A percentile compares a stretch with the other conserved stretches of the same genome.
Conservation (phyloP, 2,329 filamentous ascomycete species). For the Ceratocystis eucalypticola region DNA sequence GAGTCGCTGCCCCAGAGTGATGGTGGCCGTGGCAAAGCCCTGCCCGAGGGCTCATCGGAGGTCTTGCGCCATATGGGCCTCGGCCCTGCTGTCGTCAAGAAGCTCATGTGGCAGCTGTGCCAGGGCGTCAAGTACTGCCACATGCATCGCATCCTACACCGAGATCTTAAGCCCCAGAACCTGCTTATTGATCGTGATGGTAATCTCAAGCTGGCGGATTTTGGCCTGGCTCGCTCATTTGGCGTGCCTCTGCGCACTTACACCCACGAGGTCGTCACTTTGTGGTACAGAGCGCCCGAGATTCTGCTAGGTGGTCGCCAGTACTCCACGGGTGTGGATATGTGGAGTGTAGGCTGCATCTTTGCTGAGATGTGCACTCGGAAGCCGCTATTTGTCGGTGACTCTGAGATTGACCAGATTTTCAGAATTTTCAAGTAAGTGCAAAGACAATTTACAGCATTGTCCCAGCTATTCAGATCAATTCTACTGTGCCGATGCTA, state of each 20-base stretch:
- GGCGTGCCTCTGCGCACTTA: conserved; percentile 84
- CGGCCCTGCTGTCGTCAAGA: conserved; percentile 71
- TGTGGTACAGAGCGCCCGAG: conserved; percentile 87
- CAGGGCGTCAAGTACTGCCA: conserved; percentile 81
- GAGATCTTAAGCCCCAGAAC: conserved; percentile 84
- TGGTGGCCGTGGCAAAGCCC: conserved; percentile 69
- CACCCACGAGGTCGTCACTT: conserved; percentile 86
- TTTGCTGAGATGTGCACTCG: conserved; percentile 94
- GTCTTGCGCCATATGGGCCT: conserved; percentile 56
- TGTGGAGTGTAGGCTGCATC: conserved; percentile 92
- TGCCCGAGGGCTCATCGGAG: conserved; percentile 61
- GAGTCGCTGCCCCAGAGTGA: conserved; percentile 73
- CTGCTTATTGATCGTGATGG: conserved; percentile 73
- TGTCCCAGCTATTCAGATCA: background rate
- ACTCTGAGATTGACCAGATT: conserved; percentile 49
- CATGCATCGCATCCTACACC: conserved; percentile 72
- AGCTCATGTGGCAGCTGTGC: conserved; percentile 82
- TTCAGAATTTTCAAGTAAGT: conserved; percentile 50
- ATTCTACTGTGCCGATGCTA: background rate
- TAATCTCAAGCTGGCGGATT: conserved; percentile 83
- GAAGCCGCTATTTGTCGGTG: conserved; percentile 82
- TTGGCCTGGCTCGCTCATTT: conserved; percentile 78
- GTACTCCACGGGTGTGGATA: conserved; percentile 88
- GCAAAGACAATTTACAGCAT: background rate
- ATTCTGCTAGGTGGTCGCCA: conserved; percentile 82